These are phyloP conservation scores for Infundibulicybe gibba DNA, from an alignment of 768 basidiomycete genomes.

Conservation along the genomic window DNA sequence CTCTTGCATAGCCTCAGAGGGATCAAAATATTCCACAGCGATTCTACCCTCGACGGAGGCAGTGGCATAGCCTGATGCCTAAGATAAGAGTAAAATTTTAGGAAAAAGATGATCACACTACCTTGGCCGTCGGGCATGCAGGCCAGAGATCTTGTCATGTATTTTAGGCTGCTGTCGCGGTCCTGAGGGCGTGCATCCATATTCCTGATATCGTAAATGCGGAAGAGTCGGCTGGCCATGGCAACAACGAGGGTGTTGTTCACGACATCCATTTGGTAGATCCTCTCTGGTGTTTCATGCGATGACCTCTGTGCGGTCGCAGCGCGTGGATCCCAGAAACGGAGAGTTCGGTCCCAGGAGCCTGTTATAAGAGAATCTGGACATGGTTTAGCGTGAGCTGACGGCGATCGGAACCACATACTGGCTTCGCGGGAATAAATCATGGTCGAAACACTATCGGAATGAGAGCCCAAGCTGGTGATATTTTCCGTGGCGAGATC, in stretches of 20 bases:
- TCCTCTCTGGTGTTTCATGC: slow-evolving; percentile 73
- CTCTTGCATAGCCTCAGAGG: slow-evolving; percentile 70
- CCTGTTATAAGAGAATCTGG: slow-evolving; percentile 77
- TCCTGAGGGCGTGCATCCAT: slow-evolving; percentile 74
- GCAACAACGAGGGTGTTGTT: slow-evolving; percentile 83
- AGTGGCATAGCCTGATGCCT: slow-evolving; percentile 75
- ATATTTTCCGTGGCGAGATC: slow-evolving; percentile 74
- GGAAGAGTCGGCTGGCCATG: slow-evolving; percentile 87
- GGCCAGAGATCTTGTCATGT: slow-evolving; percentile 87
- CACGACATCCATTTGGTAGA: slow-evolving; percentile 81
- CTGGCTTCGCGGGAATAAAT: slow-evolving; percentile 64
- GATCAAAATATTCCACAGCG: slow-evolving; percentile 95
- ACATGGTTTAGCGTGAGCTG: not conserved
- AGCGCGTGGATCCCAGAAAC: slow-evolving; percentile 82
- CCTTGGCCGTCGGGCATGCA: slow-evolving; percentile 94
- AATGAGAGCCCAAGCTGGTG: slow-evolving; percentile 75
- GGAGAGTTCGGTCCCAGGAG: slow-evolving; percentile 89
- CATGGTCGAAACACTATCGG: slow-evolving; percentile 76
- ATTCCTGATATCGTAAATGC: slow-evolving; percentile 84
- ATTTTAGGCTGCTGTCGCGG: slow-evolving; percentile 92
- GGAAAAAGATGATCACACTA: slow-evolving; percentile 16
- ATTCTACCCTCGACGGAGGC: slow-evolving; percentile 95
- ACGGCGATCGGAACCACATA: slow-evolving; percentile 26
- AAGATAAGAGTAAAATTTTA: not conserved
- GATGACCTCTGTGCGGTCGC: slow-evolving; percentile 53